phyloP scores from a whole-genome alignment of 2,329 filamentous ascomycete species.

The Diaporthe aspalathi region DNA sequence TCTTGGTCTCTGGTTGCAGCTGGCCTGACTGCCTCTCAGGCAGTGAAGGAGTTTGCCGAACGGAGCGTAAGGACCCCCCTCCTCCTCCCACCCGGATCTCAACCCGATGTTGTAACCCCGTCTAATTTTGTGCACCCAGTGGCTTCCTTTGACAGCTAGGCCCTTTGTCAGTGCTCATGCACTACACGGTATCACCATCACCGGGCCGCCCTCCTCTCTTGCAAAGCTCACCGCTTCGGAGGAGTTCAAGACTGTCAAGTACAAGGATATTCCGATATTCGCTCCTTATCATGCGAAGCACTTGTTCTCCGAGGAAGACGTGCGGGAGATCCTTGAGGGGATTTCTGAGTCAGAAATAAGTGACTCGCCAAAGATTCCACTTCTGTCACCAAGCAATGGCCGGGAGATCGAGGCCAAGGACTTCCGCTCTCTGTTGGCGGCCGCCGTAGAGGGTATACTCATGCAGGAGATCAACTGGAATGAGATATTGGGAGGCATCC shows the following conservation, averaged over 20 bases:
- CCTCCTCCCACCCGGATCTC: not conserved
- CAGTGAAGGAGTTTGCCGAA: slow-evolving; percentile 67
- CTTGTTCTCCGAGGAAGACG: slow-evolving; percentile 58
- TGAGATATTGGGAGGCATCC: slow-evolving; percentile 40
- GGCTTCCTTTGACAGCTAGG: slow-evolving; percentile 56
- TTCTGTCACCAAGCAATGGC: slow-evolving; percentile 53
- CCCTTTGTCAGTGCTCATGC: slow-evolving; percentile 66
- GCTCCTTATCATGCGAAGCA: slow-evolving; percentile 68
- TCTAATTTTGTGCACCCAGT: slow-evolving; percentile 43
- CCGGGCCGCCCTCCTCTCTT: slow-evolving; percentile 64
- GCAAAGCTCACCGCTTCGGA: slow-evolving; percentile 53
- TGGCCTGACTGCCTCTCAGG: slow-evolving; percentile 60
- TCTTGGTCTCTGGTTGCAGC: slow-evolving; percentile 74
- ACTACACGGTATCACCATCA: slow-evolving; percentile 61
- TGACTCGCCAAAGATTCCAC: slow-evolving; percentile 54
- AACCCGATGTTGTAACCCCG: not conserved
- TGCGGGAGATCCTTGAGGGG: slow-evolving; percentile 54
- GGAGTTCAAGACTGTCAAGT: slow-evolving; percentile 53
- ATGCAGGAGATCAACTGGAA: slow-evolving; percentile 50
- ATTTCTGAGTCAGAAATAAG: slow-evolving; percentile 57
- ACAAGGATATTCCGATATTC: slow-evolving; percentile 62
- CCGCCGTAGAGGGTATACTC: slow-evolving; percentile 48
- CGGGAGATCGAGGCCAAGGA: slow-evolving; percentile 46
- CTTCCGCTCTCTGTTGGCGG: slow-evolving; percentile 43
- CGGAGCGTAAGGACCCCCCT: slow-evolving; percentile 61